phyloP scores from a whole-genome alignment of 192 early-diverging fungal species.

The Coemansia asiatica region DNA sequence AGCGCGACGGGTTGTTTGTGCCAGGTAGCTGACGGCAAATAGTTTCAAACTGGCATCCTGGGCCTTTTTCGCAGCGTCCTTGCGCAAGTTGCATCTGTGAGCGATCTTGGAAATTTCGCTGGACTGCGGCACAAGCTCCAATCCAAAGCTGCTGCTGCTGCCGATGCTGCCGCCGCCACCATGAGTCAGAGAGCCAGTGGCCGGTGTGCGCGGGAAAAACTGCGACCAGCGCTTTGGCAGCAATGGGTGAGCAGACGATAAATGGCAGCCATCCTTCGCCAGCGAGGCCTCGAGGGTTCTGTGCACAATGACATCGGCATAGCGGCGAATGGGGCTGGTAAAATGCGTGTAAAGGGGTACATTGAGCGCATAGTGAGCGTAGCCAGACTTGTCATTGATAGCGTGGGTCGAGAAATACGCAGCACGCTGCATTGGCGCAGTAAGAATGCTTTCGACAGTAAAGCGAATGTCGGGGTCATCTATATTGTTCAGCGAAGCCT shows the following conservation, averaged over 20 bases:
- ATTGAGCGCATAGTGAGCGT: conserved; percentile 91
- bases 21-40: conserved; percentile 81
- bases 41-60: conserved; percentile 89
- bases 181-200: conserved; percentile 22
- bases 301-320: conserved; percentile 96
- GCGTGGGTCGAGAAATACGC: conserved; percentile 94
- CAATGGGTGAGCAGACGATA: conserved; percentile 40
- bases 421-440: conserved; percentile 88
- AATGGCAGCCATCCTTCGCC: conserved; percentile 32
- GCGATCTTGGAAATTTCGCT: conserved; percentile 51
- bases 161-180: no score
- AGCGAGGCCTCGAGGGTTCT: conserved; percentile 65
- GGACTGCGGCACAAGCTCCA: conserved; percentile 21
- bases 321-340: conserved; percentile 98
- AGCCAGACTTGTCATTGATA: conserved; percentile 57
- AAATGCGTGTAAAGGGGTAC: conserved; percentile 97
- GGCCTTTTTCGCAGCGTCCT: conserved; percentile 77
- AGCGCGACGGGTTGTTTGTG: conserved; percentile 63
- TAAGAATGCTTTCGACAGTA: conserved; percentile 49
- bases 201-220: conserved; percentile 29
- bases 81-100: conserved; percentile 81
- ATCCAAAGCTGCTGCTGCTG: background rate
- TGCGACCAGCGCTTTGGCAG: conserved; percentile 35
- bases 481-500: conserved; percentile 60
- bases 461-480: conserved; percentile 20